Conservation (phyloP, 495 filamentous ascomycete genomes). For the Penicillium odoratum region DNA sequence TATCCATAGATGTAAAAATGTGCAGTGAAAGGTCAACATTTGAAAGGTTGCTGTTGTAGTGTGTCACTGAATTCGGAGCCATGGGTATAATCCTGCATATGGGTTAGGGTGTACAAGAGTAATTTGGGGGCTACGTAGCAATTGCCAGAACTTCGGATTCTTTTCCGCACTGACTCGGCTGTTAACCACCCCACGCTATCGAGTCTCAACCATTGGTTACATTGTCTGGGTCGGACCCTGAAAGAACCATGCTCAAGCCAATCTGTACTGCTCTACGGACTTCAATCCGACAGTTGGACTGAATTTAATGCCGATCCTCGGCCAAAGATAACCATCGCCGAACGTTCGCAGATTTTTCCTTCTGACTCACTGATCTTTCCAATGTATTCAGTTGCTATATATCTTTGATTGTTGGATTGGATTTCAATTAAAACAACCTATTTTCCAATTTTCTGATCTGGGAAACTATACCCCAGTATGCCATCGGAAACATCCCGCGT, state of each 20-base stretch:
- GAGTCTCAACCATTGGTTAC: slow-evolving; percentile 12
- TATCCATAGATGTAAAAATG: too few species aligned
- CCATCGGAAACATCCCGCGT: background rate
- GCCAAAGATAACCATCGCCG: slow-evolving; percentile 18
- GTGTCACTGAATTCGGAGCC: too few species aligned
- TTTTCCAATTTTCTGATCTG: background rate
- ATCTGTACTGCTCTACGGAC: slow-evolving; percentile 8
- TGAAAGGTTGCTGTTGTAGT: too few species aligned
- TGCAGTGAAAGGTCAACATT: too few species aligned
- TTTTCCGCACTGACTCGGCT: slow-evolving; percentile 26
- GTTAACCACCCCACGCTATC: slow-evolving; percentile 15
- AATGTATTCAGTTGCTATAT: slow-evolving; percentile 3
- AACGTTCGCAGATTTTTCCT: slow-evolving; percentile 11
- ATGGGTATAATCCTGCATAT: too few species aligned
- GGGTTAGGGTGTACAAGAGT: too few species aligned
- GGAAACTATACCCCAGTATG: background rate
- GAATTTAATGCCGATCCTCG: slow-evolving; percentile 25
- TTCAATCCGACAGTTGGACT: slow-evolving; percentile 1
- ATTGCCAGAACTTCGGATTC: slow-evolving; percentile 19
- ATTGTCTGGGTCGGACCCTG: slow-evolving; percentile 3
- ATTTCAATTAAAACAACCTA: background rate
- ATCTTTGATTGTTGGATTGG: background rate
- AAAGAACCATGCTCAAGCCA: background rate
- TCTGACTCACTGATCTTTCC: slow-evolving; percentile 18
- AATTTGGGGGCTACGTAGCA: background rate